Percentiles rank a stretch among this genome's conserved stretches.
Conservation (phyloP, 176 grass and related monocot genomes). For the Themeda triandra region DNA sequence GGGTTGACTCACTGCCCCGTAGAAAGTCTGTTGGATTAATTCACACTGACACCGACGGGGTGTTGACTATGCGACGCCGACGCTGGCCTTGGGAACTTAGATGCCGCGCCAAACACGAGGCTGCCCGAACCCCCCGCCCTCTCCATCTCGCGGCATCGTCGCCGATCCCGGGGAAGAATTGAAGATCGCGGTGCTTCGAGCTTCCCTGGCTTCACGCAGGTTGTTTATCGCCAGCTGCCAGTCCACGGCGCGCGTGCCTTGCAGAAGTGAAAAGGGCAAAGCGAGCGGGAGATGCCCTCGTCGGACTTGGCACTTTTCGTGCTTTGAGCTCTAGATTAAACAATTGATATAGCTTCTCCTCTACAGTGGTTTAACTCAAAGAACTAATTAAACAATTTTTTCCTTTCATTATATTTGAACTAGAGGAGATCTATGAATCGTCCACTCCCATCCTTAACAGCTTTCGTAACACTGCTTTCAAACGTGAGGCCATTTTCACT, state of each 20-base stretch:
- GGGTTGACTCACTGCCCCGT: not conserved
- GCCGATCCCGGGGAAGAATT: not conserved
- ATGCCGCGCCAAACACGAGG: not conserved
- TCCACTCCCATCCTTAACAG: too few species aligned
- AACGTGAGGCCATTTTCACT: too few species aligned
- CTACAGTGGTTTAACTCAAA: too few species aligned
- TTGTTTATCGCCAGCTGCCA: not conserved
- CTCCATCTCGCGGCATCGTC: not conserved
- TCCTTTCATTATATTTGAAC: too few species aligned
- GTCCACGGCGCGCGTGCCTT: not conserved
- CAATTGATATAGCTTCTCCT: too few species aligned
- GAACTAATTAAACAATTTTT: too few species aligned
- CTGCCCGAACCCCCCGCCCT: not conserved
- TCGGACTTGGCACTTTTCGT: not conserved
- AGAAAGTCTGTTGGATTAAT: not conserved
- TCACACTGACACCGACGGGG: not conserved
- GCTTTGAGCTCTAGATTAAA: not conserved
- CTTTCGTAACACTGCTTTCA: too few species aligned
- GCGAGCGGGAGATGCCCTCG: not conserved
- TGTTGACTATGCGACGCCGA: not conserved
- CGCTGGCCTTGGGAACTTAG: not conserved
- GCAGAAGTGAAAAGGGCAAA: not conserved
- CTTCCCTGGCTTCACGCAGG: not conserved
- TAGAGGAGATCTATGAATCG: too few species aligned
- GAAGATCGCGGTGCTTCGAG: not conserved